Evolutionary conservation across 768 basidiomycete genomes (phyloP), one percentile per base, ranked within the genome.

Genomic region (Lanmaoa pseudosensibilis): DNA sequence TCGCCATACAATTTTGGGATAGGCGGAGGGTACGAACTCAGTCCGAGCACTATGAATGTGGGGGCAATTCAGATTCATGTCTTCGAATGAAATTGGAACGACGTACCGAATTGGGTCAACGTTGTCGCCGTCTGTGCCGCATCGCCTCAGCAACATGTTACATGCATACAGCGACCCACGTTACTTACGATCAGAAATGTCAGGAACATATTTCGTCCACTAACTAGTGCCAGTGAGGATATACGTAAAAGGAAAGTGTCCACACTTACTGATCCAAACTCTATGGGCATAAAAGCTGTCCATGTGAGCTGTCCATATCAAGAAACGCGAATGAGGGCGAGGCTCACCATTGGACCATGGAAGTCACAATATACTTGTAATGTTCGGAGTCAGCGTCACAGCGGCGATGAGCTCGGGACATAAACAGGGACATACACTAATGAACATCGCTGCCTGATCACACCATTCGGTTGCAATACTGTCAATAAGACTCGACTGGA

Each of bases 261-360:
- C 2, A 8, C 12, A 37, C 51, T 38, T 33, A 61, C 60, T 61
- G 52, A 61, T 61, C 58, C 58, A 61, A 10, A 61, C 19, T 33
- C 59, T 41, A 13, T 61, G 59, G 8, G 53, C 52, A n/a, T 51
- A 61, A 27, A 60, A 61, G 5, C 58, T 60, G 2, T 19, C 15
- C 11, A 25, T 15, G 19, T 44, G 10, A 52, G 18, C 1, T 25
- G 21, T 2, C 2, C 4, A n/a, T 46, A 4, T 57, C 33, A 23
- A 32, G 32, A 38, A 0, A 13, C 2, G 3, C 7, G 8, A 15
- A 23, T 6, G 10, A 3, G 25, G 11, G 30, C 10, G 5, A 11
- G 18, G 2, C 49, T 41, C 10, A 61, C 59, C 59, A 60, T 13
- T 61, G 58, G 19, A 61, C 59, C 11, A 21, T 32, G 16, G 19